These are phyloP conservation scores for Pichia kluyveri DNA, from an alignment of 805 yeast species.

Conservation along the genomic window DNA sequence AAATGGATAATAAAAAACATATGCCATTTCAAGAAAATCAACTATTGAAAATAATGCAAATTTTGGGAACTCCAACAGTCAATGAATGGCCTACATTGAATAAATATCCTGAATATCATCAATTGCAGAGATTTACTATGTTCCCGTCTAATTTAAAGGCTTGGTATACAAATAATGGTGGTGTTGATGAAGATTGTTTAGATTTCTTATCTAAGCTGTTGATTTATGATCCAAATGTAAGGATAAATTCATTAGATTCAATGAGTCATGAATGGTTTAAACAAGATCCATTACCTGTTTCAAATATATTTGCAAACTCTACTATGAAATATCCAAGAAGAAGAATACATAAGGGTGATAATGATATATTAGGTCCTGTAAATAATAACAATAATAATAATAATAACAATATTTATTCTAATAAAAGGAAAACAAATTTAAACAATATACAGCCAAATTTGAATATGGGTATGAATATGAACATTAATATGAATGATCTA, in stretches of 20 bases:
- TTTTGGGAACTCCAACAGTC: constrained; percentile 80
- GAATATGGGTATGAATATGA: not conserved
- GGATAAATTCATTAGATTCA: constrained; percentile 74
- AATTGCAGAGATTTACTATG: constrained; percentile 47
- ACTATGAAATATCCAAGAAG: constrained; percentile 74
- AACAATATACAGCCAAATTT: not conserved
- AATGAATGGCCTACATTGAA: constrained; percentile 73
- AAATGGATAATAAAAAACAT: constrained; percentile 85
- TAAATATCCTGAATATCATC: constrained; percentile 76
- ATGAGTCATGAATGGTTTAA: constrained; percentile 71
- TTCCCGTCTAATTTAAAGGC: constrained; percentile 64
- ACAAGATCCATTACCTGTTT: constrained; percentile 54
- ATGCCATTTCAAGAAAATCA: constrained; percentile 95
- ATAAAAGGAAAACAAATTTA: not conserved
- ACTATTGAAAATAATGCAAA: constrained; percentile 80
- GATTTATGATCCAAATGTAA: constrained; percentile 72
- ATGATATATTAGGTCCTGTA: constrained; percentile 46
- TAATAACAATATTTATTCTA: constrained; percentile 1
- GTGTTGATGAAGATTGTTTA: constrained; percentile 59
- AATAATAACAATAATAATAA: constrained; percentile 13
- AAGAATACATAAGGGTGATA: constrained; percentile 79
- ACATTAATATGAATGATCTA: not conserved
- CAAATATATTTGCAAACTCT: constrained; percentile 72
- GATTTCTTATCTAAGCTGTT: constrained; percentile 54
- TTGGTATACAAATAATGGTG: constrained; percentile 85